Base-by-base conservation (phyloP, 2,329 filamentous ascomycete species). In the Monilinia fructicola region DNA sequence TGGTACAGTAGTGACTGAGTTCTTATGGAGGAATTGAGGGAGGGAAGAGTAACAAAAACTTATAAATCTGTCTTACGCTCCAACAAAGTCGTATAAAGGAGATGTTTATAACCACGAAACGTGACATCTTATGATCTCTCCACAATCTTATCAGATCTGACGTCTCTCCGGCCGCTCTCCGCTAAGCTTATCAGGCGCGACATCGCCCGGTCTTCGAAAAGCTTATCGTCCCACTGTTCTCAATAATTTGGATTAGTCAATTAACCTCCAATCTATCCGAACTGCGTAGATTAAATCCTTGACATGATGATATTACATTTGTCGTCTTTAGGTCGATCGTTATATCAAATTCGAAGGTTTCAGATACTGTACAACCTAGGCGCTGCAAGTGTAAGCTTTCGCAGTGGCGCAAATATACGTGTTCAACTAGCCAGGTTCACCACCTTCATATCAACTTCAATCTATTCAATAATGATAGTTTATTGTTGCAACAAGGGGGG, bases 71-170 rank as follows among this genome's bases (percentile, higher is more conserved):
- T 16, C 31, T 44, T 16, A 14, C 9, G 18, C 21, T 1, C 38
- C 31, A 38, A 50, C 18, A n/a, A 9, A 50, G 11, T 10, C 21
- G 16, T 38, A 38, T 48, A 23, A 18, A 23, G 56, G 21, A 14
- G 14, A n/a, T 16, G 21, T 26, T n/a, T 50, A 18, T 52, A n/a
- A 26, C 40, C 12, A 21, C 23, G 28, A 50, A 50, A 50, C 46
- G 58, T 52, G 44, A 61, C 44, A 61, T 61, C 9, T 61, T 14
- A n/a, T 61, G 44, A 35, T 48, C 56, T 60, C 56, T 23, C 42
- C 42, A 21, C 28, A 31, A 35, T 61, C 58, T 50, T 50, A 59
- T 59, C 42, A 59, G 42, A 59, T 59, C 21, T 59, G 10, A 31
- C n/a, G n/a, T 50, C 31, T 31, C 31, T 35, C 31, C 31, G 31